Evolutionary conservation across 371 early-diverging fungal genomes (phyloP).

Genomic region (Mucor mucedo): DNA sequence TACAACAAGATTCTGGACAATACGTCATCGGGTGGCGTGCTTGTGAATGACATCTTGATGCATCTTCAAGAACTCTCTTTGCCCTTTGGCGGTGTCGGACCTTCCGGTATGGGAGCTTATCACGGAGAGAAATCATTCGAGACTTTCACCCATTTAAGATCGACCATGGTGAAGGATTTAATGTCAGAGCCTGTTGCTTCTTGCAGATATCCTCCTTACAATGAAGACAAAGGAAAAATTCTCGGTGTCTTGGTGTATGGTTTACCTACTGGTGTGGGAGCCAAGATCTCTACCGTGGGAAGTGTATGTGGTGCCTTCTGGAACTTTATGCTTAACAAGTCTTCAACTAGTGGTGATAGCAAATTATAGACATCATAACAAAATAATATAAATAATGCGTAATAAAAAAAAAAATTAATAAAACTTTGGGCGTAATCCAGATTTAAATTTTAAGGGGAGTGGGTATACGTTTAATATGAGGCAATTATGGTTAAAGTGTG

Average conservation of each 20-base stretch:
- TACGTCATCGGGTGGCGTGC: slow-evolving; percentile 71
- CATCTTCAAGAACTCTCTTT: slow-evolving; percentile 56
- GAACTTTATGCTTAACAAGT: slow-evolving; percentile 37
- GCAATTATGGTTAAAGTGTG: too few relatives aligned
- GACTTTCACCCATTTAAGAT: slow-evolving; percentile 71
- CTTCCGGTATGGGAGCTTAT: slow-evolving; percentile 82
- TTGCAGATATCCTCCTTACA: slow-evolving; percentile 58
- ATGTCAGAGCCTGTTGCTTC: slow-evolving; percentile 51
- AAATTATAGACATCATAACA: slow-evolving; percentile 5
- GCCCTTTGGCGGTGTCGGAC: slow-evolving; percentile 90
- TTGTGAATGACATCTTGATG: slow-evolving; percentile 77
- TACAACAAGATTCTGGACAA: slow-evolving; percentile 43
- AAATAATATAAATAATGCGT: too few relatives aligned
- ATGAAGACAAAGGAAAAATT: slow-evolving; percentile 38
- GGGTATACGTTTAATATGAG: too few relatives aligned
- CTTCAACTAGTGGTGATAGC: background rate
- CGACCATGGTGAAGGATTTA: slow-evolving; percentile 58
- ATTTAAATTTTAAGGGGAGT: too few relatives aligned
- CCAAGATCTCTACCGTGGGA: slow-evolving; percentile 33
- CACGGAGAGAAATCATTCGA: slow-evolving; percentile 81
- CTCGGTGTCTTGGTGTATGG: slow-evolving; percentile 35
- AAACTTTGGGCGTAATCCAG: too few relatives aligned
- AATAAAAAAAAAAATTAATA: too few relatives aligned
- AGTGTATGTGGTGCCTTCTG: slow-evolving; percentile 36
- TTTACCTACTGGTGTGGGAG: slow-evolving; percentile 31